phyloP scores from a whole-genome alignment of 2,329 filamentous ascomycete genomes.

The Plectosphaerella plurivora region DNA sequence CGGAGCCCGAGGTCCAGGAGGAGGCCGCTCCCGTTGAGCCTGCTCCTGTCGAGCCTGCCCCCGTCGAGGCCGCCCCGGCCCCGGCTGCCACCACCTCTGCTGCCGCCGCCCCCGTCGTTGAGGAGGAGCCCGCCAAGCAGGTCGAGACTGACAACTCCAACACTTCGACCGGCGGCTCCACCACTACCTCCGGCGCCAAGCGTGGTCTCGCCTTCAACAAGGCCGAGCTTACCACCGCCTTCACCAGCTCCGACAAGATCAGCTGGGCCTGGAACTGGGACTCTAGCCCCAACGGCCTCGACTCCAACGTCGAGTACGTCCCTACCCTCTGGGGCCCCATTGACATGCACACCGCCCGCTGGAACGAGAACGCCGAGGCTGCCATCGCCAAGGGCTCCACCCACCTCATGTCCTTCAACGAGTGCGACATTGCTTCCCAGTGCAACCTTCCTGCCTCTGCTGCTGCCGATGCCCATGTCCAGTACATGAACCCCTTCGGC shows the following conservation, averaged over 20 bases:
- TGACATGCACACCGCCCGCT: conserved; percentile 38
- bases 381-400: conserved; percentile 51
- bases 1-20: conserved; percentile 4
- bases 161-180: background rate
- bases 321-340: conserved; percentile 62
- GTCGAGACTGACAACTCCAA: conserved; percentile 17
- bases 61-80: conserved; percentile 8
- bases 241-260: conserved; percentile 37
- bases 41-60: background rate
- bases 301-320: conserved; percentile 48
- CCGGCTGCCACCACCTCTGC: conserved; percentile 18
- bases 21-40: background rate
- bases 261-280: conserved; percentile 70
- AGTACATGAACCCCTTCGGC: conserved; percentile 52
- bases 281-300: conserved; percentile 33
- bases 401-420: conserved; percentile 65
- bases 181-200: conserved; percentile 39
- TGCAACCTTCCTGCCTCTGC: conserved; percentile 48
- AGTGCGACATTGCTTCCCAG: conserved; percentile 60
- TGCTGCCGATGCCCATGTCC: conserved; percentile 49
- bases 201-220: conserved; percentile 68
- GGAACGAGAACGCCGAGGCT: conserved; percentile 43
- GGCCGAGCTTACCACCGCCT: conserved; percentile 43
- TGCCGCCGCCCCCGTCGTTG: conserved; percentile 3
- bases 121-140: conserved; percentile 10